These are phyloP conservation scores for Boletus reticulatus DNA, from an alignment of 768 basidiomycete genomes.

Conservation along the genomic window DNA sequence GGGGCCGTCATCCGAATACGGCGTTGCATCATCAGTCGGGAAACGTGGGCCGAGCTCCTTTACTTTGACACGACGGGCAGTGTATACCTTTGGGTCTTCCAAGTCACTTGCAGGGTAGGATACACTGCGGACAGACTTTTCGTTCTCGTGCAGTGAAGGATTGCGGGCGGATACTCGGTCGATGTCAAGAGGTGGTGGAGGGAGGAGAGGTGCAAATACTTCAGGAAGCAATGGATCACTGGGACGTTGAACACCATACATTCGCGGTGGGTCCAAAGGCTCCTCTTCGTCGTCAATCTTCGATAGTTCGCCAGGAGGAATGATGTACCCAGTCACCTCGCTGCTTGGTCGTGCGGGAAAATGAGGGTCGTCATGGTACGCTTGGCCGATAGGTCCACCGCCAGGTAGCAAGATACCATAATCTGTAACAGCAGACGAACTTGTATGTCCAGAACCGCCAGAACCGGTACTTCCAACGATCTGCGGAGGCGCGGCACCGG, in stretches of 20 bases:
- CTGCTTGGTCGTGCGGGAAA: slow-evolving; percentile 29
- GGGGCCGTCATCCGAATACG: slow-evolving; percentile 16
- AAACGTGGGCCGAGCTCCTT: slow-evolving; percentile 30
- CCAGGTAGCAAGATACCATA: slow-evolving; percentile 32
- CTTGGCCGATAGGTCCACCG: slow-evolving; percentile 33
- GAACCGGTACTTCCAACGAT: slow-evolving; percentile 41
- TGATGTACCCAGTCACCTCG: slow-evolving; percentile 34
- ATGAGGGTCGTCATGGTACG: slow-evolving; percentile 24
- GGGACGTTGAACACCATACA: slow-evolving; percentile 22
- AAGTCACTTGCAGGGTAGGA: slow-evolving; percentile 34
- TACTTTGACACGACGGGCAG: slow-evolving; percentile 40
- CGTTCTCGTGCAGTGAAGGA: slow-evolving; percentile 30
- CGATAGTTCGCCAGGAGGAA: slow-evolving; percentile 35
- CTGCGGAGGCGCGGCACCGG: slow-evolving; percentile 32
- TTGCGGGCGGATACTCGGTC: slow-evolving; percentile 28
- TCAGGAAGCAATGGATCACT: slow-evolving; percentile 27
- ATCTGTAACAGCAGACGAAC: slow-evolving; percentile 39
- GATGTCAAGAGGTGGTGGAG: slow-evolving; percentile 38
- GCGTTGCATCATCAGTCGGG: slow-evolving; percentile 18
- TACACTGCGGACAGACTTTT: slow-evolving; percentile 32
- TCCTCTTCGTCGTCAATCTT: slow-evolving; percentile 36
- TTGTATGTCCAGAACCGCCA: slow-evolving; percentile 37
- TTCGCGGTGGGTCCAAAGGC: slow-evolving; percentile 24
- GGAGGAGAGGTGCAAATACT: slow-evolving; percentile 35
- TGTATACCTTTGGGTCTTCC: slow-evolving; percentile 33